Evolutionary conservation across 1,139 yeast genomes (phyloP).

Genomic region (Pichia sp.): DNA sequence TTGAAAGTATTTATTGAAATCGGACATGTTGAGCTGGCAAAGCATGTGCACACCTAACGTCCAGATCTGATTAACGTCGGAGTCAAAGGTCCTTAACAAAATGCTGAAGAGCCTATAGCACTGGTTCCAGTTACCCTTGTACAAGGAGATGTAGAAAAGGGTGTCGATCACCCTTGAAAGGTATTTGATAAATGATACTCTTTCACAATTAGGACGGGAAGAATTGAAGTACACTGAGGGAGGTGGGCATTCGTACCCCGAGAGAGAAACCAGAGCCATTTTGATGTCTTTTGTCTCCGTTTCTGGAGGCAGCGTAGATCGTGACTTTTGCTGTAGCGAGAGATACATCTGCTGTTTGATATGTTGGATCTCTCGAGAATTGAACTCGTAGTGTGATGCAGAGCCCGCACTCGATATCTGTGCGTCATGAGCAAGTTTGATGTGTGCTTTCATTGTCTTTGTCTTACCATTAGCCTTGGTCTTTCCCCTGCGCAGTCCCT

Average conservation of each 20-base stretch:
- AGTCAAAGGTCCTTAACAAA: constrained; percentile 43
- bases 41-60: constrained; percentile 51
- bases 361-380: constrained; percentile 12
- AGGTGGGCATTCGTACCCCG: constrained; percentile 11
- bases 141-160: constrained; percentile 37
- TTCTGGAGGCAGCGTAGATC: constrained; percentile 3
- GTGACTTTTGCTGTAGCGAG: constrained; percentile 4
- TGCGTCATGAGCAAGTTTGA: constrained; percentile 8
- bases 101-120: constrained; percentile 52
- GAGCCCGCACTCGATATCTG: not conserved
- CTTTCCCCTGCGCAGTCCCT: not conserved
- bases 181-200: constrained; percentile 9
- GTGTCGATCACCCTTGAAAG: constrained; percentile 25
- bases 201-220: not conserved
- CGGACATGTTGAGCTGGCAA: constrained; percentile 23
- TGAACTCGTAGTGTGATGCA: constrained; percentile 4
- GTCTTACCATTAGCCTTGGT: not conserved
- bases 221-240: not conserved
- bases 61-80: constrained; percentile 57
- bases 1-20: constrained; percentile 17
- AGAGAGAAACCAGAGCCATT: constrained; percentile 1
- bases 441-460: not conserved
- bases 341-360: constrained; percentile 16
- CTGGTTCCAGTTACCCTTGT: constrained; percentile 47
- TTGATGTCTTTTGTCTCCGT: constrained; percentile 6